phyloP scores from a whole-genome alignment of 257 asterid species.

The Nicotiana noctiflora region DNA sequence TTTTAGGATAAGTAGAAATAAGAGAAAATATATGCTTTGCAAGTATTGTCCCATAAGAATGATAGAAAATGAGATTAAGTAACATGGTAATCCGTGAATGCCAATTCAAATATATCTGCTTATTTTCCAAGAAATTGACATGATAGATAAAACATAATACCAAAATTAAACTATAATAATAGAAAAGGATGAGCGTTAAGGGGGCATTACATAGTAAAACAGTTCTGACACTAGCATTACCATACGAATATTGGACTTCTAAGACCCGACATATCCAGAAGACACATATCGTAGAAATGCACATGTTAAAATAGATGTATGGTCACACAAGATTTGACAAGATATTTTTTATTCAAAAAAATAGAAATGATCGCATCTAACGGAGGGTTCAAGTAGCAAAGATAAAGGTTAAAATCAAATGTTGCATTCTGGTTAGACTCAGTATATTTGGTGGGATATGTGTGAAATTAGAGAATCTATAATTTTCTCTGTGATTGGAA shows the following conservation, averaged over 20 bases:
- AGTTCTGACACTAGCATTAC: neutral
- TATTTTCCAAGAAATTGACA: neutral
- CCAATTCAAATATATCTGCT: neutral
- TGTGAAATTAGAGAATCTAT: neutral
- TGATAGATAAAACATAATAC: neutral
- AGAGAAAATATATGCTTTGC: neutral
- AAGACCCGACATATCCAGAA: neutral
- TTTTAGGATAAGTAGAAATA: neutral
- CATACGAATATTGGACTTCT: neutral
- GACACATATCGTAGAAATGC: neutral
- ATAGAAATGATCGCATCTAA: neutral
- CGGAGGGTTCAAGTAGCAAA: neutral
- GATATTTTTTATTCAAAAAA: no score
- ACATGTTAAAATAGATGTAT: neutral
- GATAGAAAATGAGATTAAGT: neutral
- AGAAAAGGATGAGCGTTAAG: neutral
- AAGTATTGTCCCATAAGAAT: conserved; percentile 4
- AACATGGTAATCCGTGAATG: neutral
- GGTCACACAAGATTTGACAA: neutral
- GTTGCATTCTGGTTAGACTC: neutral
- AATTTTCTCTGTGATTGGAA: neutral
- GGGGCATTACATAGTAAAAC: neutral
- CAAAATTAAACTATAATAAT: no score
- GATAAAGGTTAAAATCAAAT: neutral
- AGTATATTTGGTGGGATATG: neutral